phyloP scores from a whole-genome alignment of 2,329 filamentous ascomycete genomes.

The Hypoxylon sp. region DNA sequence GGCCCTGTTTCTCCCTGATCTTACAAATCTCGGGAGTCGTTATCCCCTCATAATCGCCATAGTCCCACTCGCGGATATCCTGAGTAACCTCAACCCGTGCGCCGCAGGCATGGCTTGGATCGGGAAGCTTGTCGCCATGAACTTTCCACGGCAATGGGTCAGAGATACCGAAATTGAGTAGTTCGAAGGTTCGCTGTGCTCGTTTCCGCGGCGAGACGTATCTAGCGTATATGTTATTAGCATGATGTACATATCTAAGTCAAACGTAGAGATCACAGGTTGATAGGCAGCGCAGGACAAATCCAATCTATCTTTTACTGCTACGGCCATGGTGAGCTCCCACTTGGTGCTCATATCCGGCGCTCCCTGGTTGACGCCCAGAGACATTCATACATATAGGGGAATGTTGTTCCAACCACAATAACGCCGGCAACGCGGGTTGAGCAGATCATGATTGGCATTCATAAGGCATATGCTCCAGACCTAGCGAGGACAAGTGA shows the following conservation, averaged over 20 bases:
- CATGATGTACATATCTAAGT: background rate
- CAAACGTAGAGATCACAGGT: background rate
- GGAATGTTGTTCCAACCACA: background rate
- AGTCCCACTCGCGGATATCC: slow-evolving; percentile 87
- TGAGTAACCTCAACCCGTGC: slow-evolving; percentile 76
- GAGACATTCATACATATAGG: background rate
- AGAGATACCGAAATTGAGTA: slow-evolving; percentile 80
- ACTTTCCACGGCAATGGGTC: slow-evolving; percentile 77
- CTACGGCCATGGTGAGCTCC: background rate
- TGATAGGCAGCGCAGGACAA: background rate
- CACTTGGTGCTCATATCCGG: background rate
- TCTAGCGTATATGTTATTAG: slow-evolving; percentile 55
- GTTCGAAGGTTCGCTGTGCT: slow-evolving; percentile 89
- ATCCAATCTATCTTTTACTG: background rate
- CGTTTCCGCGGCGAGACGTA: slow-evolving; percentile 90
- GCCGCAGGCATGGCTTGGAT: slow-evolving; percentile 61
- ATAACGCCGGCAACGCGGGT: too few relatives aligned
- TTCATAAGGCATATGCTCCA: background rate
- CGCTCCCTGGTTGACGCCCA: background rate
- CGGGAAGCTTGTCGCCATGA: slow-evolving; percentile 56
- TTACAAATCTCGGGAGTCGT: slow-evolving; percentile 76
- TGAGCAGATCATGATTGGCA: background rate
- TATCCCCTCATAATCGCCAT: slow-evolving; percentile 87
- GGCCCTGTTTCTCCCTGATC: slow-evolving; percentile 67
- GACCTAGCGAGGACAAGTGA: background rate